Evolutionary conservation across 805 yeast genomes (phyloP).

Genomic region (Debaryomyces maramus): DNA sequence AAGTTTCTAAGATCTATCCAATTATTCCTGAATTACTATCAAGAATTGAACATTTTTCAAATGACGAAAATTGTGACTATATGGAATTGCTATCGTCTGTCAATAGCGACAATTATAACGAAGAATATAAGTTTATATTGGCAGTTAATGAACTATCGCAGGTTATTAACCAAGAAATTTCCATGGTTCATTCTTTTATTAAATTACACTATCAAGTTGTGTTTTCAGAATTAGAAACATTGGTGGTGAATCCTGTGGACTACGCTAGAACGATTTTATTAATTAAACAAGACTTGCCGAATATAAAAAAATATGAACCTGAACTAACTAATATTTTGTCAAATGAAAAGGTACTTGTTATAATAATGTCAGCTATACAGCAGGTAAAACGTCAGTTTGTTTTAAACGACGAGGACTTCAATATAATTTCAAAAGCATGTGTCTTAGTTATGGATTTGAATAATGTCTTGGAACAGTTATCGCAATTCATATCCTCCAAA

Average conservation of each 20-base stretch:
- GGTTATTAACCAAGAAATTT: conserved; percentile 56
- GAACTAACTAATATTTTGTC: conserved; percentile 46
- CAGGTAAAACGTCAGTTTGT: conserved; percentile 37
- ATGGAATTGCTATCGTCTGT: conserved; percentile 30
- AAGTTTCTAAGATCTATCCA: conserved; percentile 22
- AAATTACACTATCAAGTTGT: conserved; percentile 54
- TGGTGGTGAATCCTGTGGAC: conserved; percentile 61
- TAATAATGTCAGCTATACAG: conserved; percentile 69
- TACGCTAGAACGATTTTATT: conserved; percentile 54
- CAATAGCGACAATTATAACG: conserved; percentile 26
- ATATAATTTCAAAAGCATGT: conserved; percentile 45
- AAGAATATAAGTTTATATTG: conserved; percentile 53
- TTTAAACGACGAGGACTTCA: conserved; percentile 30
- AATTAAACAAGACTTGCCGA: conserved; percentile 49
- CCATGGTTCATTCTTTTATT: conserved; percentile 47
- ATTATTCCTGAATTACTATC: conserved; percentile 24
- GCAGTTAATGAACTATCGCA: conserved; percentile 55
- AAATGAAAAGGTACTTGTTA: conserved; percentile 66
- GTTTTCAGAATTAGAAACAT: conserved; percentile 69
- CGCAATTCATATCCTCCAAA: conserved; percentile 55
- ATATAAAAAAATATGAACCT: conserved; percentile 29
- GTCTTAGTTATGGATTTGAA: conserved; percentile 47
- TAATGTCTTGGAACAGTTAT: conserved; percentile 42
- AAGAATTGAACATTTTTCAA: conserved; percentile 19
- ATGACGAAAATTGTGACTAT: conserved; percentile 28